Evolutionary conservation across 257 asterid species (phyloP).

Genomic region (Ocimum tenuiflorum): DNA sequence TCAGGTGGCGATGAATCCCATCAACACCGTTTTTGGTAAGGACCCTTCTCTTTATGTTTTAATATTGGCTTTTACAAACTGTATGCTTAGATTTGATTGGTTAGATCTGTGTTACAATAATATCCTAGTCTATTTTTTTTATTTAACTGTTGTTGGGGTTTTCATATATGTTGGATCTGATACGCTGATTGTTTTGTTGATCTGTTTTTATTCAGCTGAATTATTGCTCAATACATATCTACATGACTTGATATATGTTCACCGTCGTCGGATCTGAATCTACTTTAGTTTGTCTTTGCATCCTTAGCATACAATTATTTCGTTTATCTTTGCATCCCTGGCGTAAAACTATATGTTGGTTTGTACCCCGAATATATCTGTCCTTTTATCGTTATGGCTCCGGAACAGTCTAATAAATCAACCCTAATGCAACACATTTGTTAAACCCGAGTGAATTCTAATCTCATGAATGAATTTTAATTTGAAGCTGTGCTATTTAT

Average conservation of each 20-base stretch:
- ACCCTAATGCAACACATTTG: too few relatives aligned
- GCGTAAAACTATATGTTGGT: too few relatives aligned
- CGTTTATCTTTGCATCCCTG: too few relatives aligned
- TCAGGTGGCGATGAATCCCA: conserved; percentile 88
- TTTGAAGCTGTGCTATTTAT: too few relatives aligned
- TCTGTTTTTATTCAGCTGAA: not conserved
- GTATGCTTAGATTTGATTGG: not conserved
- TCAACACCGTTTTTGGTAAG: conserved; percentile 75
- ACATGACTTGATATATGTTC: too few relatives aligned
- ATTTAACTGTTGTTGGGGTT: not conserved
- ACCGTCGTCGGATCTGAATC: not conserved
- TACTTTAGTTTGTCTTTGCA: not conserved
- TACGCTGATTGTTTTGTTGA: not conserved
- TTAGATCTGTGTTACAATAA: not conserved
- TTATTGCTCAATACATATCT: too few relatives aligned
- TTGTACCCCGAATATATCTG: too few relatives aligned
- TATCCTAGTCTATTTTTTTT: too few relatives aligned
- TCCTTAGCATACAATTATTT: not conserved
- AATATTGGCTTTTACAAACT: not conserved
- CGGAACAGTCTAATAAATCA: too few relatives aligned
- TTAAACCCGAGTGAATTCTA: too few relatives aligned
- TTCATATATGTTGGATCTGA: not conserved
- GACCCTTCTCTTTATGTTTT: not conserved
- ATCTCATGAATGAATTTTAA: too few relatives aligned
- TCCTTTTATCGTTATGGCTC: too few relatives aligned